Evolutionary conservation across 108 stramenopile species (phyloP).

Genomic region (Discostella pseudostelligera): DNA sequence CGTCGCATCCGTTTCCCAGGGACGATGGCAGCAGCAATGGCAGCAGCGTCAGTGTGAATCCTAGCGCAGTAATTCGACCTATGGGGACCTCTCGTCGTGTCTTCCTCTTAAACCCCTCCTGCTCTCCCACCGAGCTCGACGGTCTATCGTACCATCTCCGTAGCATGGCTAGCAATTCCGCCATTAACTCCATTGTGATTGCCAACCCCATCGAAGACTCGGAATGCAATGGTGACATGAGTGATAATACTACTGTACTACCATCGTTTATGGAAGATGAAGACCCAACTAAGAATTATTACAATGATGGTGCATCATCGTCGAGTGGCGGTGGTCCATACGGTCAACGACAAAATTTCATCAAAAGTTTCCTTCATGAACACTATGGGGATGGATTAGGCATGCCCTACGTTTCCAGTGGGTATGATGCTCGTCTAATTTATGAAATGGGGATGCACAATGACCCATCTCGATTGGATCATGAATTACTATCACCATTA

Average conservation of each 20-base stretch:
- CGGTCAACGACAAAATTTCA: background rate
- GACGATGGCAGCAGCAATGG: background rate
- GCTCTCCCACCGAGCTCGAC: constrained; percentile 64
- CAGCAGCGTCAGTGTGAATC: constrained; percentile 1
- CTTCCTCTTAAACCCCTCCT: constrained; percentile 62
- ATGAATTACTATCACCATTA: constrained; percentile 47
- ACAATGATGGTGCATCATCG: background rate
- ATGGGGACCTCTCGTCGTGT: constrained; percentile 75
- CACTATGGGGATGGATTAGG: constrained; percentile 21
- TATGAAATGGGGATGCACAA: constrained; percentile 30
- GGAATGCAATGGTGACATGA: constrained; percentile 42
- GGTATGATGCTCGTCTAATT: constrained; percentile 65
- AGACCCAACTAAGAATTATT: constrained; percentile 1
- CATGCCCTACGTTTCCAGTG: constrained; percentile 65
- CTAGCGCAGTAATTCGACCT: constrained; percentile 52
- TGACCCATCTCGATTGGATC: constrained; percentile 26
- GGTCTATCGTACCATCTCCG: constrained; percentile 75
- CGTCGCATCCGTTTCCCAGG: background rate
- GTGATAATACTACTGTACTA: constrained; percentile 26
- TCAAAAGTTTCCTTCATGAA: constrained; percentile 35
- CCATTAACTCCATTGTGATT: constrained; percentile 65
- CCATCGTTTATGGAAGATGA: constrained; percentile 42
- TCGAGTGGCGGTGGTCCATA: constrained; percentile 8
- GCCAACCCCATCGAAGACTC: constrained; percentile 63
- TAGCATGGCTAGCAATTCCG: constrained; percentile 56